Evolutionary conservation across 495 filamentous ascomycete genomes (phyloP).

Genomic region (Lophiotrema nucula): DNA sequence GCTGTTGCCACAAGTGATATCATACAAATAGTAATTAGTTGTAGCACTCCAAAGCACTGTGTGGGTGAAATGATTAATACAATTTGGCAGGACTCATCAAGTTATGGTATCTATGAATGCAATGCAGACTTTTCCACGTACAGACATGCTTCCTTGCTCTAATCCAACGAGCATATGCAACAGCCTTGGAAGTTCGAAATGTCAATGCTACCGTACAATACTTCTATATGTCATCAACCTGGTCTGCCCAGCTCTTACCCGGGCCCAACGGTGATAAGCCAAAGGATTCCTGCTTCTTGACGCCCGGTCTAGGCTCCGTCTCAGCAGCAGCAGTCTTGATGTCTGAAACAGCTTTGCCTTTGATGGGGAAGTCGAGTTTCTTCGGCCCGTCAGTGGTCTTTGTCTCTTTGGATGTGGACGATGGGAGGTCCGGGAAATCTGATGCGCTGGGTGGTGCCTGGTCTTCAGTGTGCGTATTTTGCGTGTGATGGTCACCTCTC

Average conservation of each 20-base stretch:
- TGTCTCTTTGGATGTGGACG: not conserved
- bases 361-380: conserved; percentile 34
- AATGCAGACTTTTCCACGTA: no score
- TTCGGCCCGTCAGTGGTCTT: conserved; percentile 5
- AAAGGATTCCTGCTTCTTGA: conserved; percentile 28
- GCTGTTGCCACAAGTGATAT: no score
- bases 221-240: no score
- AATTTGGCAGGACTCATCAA: no score
- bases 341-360: conserved; percentile 18
- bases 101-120: no score
- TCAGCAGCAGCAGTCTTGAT: conserved; percentile 1
- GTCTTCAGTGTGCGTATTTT: conserved; percentile 3
- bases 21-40: no score
- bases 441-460: conserved; percentile 21
- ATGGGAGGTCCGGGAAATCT: conserved; percentile 38
- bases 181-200: no score
- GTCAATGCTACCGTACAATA: no score
- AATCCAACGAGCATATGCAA: no score
- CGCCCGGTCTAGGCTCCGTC: not conserved
- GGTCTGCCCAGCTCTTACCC: conserved; percentile 35
- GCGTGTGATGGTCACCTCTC: conserved; percentile 16
- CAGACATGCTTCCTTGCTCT: no score
- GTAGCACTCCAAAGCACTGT: no score
- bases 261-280: conserved; percentile 20
- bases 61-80: no score